Base-by-base conservation (phyloP, 352 stramenopile species). In the Phytophthora sp. region DNA sequence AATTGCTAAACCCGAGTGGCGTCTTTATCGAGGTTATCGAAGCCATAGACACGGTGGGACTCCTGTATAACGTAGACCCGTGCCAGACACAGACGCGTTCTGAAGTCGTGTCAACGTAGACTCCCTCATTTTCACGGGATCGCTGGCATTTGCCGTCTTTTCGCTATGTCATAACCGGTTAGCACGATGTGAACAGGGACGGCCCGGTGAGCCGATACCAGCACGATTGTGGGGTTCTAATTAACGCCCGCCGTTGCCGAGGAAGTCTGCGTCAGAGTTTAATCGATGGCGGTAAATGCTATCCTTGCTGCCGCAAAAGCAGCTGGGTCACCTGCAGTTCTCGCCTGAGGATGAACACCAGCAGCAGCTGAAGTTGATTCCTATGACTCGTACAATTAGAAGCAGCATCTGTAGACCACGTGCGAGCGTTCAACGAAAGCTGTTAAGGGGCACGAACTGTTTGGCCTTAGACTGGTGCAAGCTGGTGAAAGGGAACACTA, bases 321-420 rank as follows among this genome's bases (percentile, higher is more conserved):
- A 63, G 63, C 68, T 67, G 63, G 57, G 33, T 16, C 45, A 65
- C n/a, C n/a, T n/a, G n/a, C n/a, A n/a, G n/a, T n/a, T n/a, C n/a
- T n/a, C n/a, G n/a, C n/a, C n/a, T n/a, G n/a, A n/a, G n/a, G n/a
- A n/a, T n/a, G n/a, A n/a, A n/a, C n/a, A n/a, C n/a, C n/a, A n/a
- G n/a, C n/a, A n/a, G n/a, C n/a, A n/a, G n/a, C n/a, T n/a, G n/a
- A n/a, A n/a, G n/a, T n/a, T n/a, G n/a, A n/a, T n/a, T n/a, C n/a
- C n/a, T 38, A 47, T 63, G 55, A 63, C 42, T 62, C 27, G 26
- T 7, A 35, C 45, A 45, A 35, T 52, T 39, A 55, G 47, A 58
- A 39, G 21, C 21, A 54, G 53, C 62, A 69, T 64, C 26, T 69
- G 62, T 45, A 36, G 45, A 36, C 33, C 61, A 63, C 53, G 61